phyloP scores from a whole-genome alignment of 1,139 yeast genomes.

The Barnettozyma hawaiiensis region DNA sequence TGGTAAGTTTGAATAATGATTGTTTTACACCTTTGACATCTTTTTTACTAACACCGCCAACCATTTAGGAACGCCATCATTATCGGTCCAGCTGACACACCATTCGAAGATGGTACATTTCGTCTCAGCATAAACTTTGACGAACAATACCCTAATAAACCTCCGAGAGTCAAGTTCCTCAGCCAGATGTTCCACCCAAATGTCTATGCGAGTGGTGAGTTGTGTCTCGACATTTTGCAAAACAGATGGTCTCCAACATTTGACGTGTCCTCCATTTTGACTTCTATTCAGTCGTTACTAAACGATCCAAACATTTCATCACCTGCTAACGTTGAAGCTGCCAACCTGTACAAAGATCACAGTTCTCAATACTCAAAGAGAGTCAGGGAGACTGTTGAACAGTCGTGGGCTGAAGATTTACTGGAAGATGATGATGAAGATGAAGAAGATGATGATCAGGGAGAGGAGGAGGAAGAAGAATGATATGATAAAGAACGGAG shows the following conservation, averaged over 20 bases:
- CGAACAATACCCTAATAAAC: constrained; percentile 96
- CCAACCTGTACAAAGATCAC: constrained; percentile 91
- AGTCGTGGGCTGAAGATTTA: constrained; percentile 78
- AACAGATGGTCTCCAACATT: constrained; percentile 99
- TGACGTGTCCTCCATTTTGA: constrained; percentile 94
- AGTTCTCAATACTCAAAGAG: constrained; percentile 86
- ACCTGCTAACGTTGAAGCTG: constrained; percentile 98
- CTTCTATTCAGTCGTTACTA: constrained; percentile 74
- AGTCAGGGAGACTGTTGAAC: constrained; percentile 91
- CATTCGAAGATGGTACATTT: constrained; percentile 97
- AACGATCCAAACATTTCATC: constrained; percentile 96
- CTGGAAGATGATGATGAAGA: constrained; percentile 67
- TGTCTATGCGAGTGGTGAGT: constrained; percentile 91
- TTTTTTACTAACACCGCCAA: constrained; percentile 6
- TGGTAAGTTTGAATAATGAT: constrained; percentile 46
- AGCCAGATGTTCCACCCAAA: constrained; percentile 98
- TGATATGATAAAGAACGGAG: constrained; percentile 10
- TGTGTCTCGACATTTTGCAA: constrained; percentile 91
- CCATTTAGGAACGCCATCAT: constrained; percentile 76
- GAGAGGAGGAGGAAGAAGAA: no score
- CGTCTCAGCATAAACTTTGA: constrained; percentile 82
- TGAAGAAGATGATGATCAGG: constrained; percentile 31
- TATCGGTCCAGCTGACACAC: constrained; percentile 96
- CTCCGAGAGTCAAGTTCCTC: constrained; percentile 86
- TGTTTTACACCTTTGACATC: no score